Conservation (phyloP, 192 early-diverging fungal genomes). For the Cladochytrium replicatum region DNA sequence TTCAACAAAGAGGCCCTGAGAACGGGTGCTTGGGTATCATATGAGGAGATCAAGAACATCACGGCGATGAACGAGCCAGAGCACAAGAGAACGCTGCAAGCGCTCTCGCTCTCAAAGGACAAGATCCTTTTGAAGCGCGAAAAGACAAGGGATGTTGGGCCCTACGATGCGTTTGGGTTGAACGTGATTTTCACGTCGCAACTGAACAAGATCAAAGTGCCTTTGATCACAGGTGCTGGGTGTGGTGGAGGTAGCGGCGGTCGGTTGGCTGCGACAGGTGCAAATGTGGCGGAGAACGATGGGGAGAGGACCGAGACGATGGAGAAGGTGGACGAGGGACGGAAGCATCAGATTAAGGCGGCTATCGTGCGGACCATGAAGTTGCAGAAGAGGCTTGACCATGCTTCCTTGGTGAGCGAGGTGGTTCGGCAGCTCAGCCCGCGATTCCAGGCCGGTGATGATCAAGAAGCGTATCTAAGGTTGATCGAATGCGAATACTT, state of each 20-base stretch:
- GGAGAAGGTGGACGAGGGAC: conserved; percentile 74
- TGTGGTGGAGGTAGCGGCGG: too few relatives aligned
- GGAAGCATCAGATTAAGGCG: conserved; percentile 87
- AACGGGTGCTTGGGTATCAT: conserved; percentile 40
- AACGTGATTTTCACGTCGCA: conserved; percentile 61
- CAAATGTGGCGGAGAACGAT: conserved; percentile 38
- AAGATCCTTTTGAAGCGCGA: conserved; percentile 67
- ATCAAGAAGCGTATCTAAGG: too few relatives aligned
- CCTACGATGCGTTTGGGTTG: conserved; percentile 32
- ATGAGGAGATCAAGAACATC: conserved; percentile 50
- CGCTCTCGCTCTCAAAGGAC: conserved; percentile 76
- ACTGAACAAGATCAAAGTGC: conserved; percentile 80
- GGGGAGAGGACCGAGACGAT: conserved; percentile 71
- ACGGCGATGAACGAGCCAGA: conserved; percentile 74
- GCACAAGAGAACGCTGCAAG: conserved; percentile 74
- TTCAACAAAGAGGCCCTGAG: conserved; percentile 76
- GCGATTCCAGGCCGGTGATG: conserved; percentile 80
- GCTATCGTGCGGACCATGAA: conserved; percentile 98
- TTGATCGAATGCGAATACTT: conserved; percentile 97
- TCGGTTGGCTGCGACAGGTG: too few relatives aligned
- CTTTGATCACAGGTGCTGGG: too few relatives aligned
- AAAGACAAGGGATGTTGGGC: conserved; percentile 54
- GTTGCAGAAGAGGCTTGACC: conserved; percentile 73
- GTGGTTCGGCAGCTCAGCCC: conserved; percentile 64
- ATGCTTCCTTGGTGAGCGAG: conserved; percentile 77